Base-by-base conservation (phyloP, 441 rosid species). In the Bruguiera hainesii region DNA sequence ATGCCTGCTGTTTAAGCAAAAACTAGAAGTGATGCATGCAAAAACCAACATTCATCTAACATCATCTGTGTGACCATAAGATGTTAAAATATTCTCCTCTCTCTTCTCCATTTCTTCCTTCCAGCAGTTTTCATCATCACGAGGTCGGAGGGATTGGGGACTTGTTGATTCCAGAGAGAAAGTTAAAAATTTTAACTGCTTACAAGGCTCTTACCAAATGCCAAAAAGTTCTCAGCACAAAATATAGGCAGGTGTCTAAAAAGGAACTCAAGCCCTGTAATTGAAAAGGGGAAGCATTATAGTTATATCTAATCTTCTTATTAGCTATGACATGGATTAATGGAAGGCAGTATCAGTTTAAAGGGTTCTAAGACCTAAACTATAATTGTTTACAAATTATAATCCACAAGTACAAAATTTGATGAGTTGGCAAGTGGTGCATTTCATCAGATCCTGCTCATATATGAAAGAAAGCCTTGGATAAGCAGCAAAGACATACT, bases 401-500 rank as follows among this genome's bases (percentile, higher is more conserved):
- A 31, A 26, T 18, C 48, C 19, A 52, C 29, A 71, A 68, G 26
- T 29, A 62, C 31, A 50, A 51, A 33, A 52, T 49, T 29, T 28
- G 28, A 55, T 35, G 16, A 19, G 59, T 11, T 52, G 61, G 60
- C 37, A 42, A 66, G 21, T 49, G 37, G 20, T 10, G 39, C 21
- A 63, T 65, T 51, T 63, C 63, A 28, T 52, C 65, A 68, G 28
- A 64, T 55, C 33, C 35, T 51, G 42, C 42, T 67, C 29, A 49
- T 52, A 48, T 25, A 51, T 50, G 49, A 72, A 71, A 71, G 25
- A 37, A 52, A 66, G 18, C 25, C 58, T 55, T 23, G 1, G 58
- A 55, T 55, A 56, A 71, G 29, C 60, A 53, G 61, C 26, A 73
- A 71, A 74, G 62, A 68, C 75, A 67, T 68, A 52, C 98, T 71